phyloP scores from a whole-genome alignment of 2,329 filamentous ascomycete genomes.

The Diaporthe aspalathi region DNA sequence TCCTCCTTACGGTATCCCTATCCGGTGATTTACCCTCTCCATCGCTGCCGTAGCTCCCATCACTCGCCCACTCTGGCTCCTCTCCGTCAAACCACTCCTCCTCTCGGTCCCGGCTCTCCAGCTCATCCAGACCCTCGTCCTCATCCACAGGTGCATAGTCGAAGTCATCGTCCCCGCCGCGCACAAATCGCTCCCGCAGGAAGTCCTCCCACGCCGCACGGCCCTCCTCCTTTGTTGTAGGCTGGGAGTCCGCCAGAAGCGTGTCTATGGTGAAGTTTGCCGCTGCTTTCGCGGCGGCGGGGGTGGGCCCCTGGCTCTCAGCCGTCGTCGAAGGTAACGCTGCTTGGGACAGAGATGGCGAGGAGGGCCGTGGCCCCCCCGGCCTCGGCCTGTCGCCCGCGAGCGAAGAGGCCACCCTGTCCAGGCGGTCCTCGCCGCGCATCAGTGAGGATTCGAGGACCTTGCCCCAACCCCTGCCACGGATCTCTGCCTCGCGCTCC shows the following conservation, averaged over 20 bases:
- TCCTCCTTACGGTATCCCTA: slow-evolving; percentile 42
- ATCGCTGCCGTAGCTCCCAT: slow-evolving; percentile 44
- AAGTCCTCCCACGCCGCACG: slow-evolving; percentile 76
- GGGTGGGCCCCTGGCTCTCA: neutral
- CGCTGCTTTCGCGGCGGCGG: neutral
- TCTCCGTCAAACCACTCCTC: slow-evolving; percentile 86
- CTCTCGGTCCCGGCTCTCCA: slow-evolving; percentile 70
- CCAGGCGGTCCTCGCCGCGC: slow-evolving; percentile 80
- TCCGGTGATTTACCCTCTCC: slow-evolving; percentile 45
- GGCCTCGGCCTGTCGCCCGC: slow-evolving; percentile 56
- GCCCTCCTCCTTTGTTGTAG: slow-evolving; percentile 73
- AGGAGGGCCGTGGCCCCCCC: neutral
- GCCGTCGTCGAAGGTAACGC: neutral
- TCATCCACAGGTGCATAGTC: slow-evolving; percentile 79
- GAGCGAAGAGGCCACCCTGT: slow-evolving; percentile 56
- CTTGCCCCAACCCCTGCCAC: slow-evolving; percentile 80
- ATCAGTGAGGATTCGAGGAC: slow-evolving; percentile 81
- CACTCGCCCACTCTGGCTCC: slow-evolving; percentile 73
- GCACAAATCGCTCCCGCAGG: slow-evolving; percentile 79
- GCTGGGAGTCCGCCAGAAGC: slow-evolving; percentile 59
- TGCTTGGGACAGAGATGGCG: neutral
- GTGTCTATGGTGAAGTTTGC: slow-evolving; percentile 54
- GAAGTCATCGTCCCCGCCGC: slow-evolving; percentile 81
- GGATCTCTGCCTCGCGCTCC: slow-evolving; percentile 80
- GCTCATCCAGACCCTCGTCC: slow-evolving; percentile 77